Evolutionary conservation across 306 rosid species (phyloP).

Genomic region (Dalbergia oliveri): DNA sequence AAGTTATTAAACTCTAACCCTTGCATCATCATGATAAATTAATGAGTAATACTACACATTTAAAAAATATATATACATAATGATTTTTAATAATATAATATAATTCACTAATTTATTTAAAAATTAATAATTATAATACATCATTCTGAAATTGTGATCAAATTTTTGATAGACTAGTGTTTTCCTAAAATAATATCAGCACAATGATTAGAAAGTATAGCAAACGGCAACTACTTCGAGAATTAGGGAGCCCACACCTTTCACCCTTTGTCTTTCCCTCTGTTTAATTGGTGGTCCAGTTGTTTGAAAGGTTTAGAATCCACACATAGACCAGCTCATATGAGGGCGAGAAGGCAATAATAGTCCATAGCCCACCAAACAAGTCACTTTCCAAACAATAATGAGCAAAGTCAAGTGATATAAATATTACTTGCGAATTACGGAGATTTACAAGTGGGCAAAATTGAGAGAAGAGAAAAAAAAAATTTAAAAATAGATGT

Average conservation of each 20-base stretch:
- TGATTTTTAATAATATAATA: too few relatives aligned
- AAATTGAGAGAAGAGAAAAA: background rate
- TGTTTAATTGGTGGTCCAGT: conserved; percentile 35
- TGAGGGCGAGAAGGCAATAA: conserved; percentile 58
- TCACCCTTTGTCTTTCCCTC: background rate
- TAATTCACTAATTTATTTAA: too few relatives aligned
- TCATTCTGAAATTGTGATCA: too few relatives aligned
- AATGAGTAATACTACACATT: background rate
- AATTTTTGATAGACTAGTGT: too few relatives aligned
- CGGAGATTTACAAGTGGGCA: conserved; percentile 42
- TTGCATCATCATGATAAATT: background rate
- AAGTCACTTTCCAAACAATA: conserved; percentile 38
- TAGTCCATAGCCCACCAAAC: conserved; percentile 29
- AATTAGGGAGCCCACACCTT: conserved; percentile 19
- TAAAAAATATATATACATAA: too few relatives aligned
- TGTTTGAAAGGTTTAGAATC: conserved; percentile 41
- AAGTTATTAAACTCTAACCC: background rate
- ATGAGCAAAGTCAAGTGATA: conserved; percentile 38
- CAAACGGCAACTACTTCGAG: background rate
- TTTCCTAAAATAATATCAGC: too few relatives aligned
- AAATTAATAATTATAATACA: too few relatives aligned
- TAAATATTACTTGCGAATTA: conserved; percentile 41
- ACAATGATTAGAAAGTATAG: conserved; percentile 33
- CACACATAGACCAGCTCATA: conserved; percentile 65
- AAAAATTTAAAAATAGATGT: background rate